Conservation (phyloP, 495 filamentous ascomycete genomes). For the Talaromyces ruber region DNA sequence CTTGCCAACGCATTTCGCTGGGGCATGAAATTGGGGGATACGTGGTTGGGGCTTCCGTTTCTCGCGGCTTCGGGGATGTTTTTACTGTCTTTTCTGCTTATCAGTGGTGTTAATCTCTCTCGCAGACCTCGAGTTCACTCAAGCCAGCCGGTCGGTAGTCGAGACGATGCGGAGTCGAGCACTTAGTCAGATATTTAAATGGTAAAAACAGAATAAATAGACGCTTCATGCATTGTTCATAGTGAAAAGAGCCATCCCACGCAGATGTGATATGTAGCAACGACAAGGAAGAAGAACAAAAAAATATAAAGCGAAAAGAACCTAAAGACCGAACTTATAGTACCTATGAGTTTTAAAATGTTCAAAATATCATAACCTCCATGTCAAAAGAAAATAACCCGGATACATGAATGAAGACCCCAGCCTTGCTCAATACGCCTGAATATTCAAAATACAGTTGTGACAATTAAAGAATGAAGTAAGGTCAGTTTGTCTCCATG, state of each 20-base stretch:
- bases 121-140: conserved; percentile 40
- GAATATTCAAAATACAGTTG: not conserved
- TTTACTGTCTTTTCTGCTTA: conserved; percentile 38
- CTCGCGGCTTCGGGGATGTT: conserved; percentile 20
- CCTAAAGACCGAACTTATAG: not conserved
- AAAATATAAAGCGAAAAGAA: not conserved
- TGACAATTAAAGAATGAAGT: not conserved
- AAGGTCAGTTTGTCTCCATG: conserved; percentile 15
- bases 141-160: conserved; percentile 18
- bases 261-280: not conserved
- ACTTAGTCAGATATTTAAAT: not conserved
- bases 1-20: conserved; percentile 26
- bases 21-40: conserved; percentile 28
- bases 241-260: not conserved
- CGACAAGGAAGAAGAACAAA: not conserved
- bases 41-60: conserved; percentile 22
- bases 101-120: conserved; percentile 23
- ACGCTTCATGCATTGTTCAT: not conserved
- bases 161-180: no score
- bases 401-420: not conserved
- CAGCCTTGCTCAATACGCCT: not conserved
- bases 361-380: not conserved
- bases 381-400: not conserved
- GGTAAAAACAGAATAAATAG: not conserved
- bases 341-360: not conserved